Conservation (phyloP, 2,329 filamentous ascomycete genomes). For the Sarocladiaceae sp. region DNA sequence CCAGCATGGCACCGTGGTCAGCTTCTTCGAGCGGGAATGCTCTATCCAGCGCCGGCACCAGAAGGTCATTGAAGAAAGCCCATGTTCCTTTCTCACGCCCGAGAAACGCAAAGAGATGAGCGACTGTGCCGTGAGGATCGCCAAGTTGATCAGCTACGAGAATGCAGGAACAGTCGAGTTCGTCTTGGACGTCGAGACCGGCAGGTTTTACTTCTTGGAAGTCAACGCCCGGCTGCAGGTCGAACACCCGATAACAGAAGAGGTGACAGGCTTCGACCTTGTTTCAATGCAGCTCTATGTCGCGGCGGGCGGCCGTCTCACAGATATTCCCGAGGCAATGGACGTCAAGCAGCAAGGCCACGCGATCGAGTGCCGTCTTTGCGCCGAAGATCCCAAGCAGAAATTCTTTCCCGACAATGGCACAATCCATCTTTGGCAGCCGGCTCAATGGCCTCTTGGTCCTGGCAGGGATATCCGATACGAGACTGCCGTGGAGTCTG, state of each 20-base stretch:
- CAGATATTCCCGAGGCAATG: background rate
- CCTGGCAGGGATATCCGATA: slow-evolving; percentile 25
- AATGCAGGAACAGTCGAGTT: slow-evolving; percentile 37
- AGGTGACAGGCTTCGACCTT: slow-evolving; percentile 22
- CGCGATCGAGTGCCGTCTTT: slow-evolving; percentile 37
- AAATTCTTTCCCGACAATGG: slow-evolving; percentile 32
- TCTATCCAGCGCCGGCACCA: slow-evolving; percentile 39
- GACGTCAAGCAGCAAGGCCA: slow-evolving; percentile 20
- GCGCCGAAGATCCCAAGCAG: slow-evolving; percentile 33
- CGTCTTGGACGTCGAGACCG: slow-evolving; percentile 30
- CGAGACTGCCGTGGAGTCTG: slow-evolving; percentile 32
- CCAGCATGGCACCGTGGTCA: slow-evolving; percentile 26
- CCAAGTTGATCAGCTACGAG: slow-evolving; percentile 24
- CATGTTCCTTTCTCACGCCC: slow-evolving; percentile 16
- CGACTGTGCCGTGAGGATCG: slow-evolving; percentile 23
- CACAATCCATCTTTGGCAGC: slow-evolving; percentile 26
- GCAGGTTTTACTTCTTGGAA: slow-evolving; percentile 39
- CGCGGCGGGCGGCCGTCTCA: background rate
- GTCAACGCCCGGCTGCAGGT: slow-evolving; percentile 44
- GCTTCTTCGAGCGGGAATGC: slow-evolving; percentile 37
- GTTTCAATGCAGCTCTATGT: slow-evolving; percentile 26
- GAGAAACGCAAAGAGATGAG: slow-evolving; percentile 24
- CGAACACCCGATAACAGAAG: slow-evolving; percentile 38
- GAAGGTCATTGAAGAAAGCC: slow-evolving; percentile 37
- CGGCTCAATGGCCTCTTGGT: slow-evolving; percentile 6